phyloP scores from a whole-genome alignment of 768 basidiomycete species.

The Termitomyces sp. region DNA sequence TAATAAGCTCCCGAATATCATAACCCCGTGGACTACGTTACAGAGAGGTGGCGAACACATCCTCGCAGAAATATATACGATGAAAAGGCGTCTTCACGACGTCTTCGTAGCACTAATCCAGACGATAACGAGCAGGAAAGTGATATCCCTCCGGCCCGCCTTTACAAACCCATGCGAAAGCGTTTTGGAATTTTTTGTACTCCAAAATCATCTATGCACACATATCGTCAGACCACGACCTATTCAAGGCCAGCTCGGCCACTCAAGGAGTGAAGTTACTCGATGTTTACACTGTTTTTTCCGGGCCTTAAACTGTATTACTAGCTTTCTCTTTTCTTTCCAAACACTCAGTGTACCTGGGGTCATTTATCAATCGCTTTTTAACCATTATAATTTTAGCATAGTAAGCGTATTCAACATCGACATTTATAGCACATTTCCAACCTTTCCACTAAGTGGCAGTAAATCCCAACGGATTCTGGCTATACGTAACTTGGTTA shows the following conservation, averaged over 20 bases:
- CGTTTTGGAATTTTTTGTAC: constrained; percentile 37
- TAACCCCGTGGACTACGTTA: constrained; percentile 2
- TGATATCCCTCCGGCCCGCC: constrained; percentile 14
- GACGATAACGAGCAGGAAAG: constrained; percentile 27
- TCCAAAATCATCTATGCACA: constrained; percentile 27
- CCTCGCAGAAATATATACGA: constrained; percentile 10
- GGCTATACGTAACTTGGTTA: not conserved
- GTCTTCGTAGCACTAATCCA: constrained; percentile 14
- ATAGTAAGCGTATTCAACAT: not conserved
- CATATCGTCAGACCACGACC: constrained; percentile 8
- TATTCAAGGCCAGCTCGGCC: constrained; percentile 4
- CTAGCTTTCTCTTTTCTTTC: not conserved
- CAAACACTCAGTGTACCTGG: not conserved
- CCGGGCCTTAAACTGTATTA: not conserved
- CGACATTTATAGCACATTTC: not conserved
- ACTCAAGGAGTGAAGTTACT: constrained; percentile 7
- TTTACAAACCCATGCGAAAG: constrained; percentile 21
- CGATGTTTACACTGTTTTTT: not conserved
- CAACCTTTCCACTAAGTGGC: not conserved
- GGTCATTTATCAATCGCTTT: not conserved
- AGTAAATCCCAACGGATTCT: not conserved
- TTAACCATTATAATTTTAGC: not conserved
- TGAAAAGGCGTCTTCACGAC: constrained; percentile 11
- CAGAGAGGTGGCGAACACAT: not conserved
- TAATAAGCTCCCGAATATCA: constrained; percentile 33